A percentile compares a stretch with the other conserved stretches of the same genome.
These are phyloP conservation scores for Apiosordaria backusii DNA, from an alignment of 495 filamentous ascomycete species.

Conservation along the genomic window DNA sequence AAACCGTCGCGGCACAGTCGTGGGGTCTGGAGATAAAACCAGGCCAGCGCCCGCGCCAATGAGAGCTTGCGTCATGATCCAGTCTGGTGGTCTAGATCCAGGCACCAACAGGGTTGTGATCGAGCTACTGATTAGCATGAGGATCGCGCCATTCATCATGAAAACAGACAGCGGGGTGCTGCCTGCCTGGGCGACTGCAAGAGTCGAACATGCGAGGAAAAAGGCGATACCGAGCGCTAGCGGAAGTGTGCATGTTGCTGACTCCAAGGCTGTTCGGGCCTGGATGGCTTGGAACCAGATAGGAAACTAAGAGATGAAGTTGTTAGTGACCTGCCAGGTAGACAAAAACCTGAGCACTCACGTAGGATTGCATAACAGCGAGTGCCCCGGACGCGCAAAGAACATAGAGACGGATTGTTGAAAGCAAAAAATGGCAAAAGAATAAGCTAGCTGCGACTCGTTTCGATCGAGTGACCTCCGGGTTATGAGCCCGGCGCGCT, in stretches of 20 bases:
- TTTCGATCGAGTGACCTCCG: too few relatives aligned
- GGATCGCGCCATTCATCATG: not conserved
- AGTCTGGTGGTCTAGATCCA: not conserved
- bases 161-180: not conserved
- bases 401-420: slow-evolving; percentile 45
- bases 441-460: too few relatives aligned
- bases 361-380: not conserved
- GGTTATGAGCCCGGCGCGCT: too few relatives aligned
- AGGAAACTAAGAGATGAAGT: not conserved
- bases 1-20: not conserved
- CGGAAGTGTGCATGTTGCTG: not conserved
- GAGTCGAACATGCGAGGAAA: not conserved
- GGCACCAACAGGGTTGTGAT: not conserved
- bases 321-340: not conserved
- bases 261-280: not conserved
- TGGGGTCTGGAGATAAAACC: not conserved
- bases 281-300: slow-evolving; percentile 3
- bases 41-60: not conserved
- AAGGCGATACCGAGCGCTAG: not conserved
- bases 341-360: not conserved
- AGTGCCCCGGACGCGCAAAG: slow-evolving; percentile 44
- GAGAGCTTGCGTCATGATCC: not conserved
- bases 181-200: not conserved
- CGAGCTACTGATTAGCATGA: not conserved
- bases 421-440: too few relatives aligned